Base-by-base conservation (phyloP, 129 eudicot genomes). In the Centella asiatica region DNA sequence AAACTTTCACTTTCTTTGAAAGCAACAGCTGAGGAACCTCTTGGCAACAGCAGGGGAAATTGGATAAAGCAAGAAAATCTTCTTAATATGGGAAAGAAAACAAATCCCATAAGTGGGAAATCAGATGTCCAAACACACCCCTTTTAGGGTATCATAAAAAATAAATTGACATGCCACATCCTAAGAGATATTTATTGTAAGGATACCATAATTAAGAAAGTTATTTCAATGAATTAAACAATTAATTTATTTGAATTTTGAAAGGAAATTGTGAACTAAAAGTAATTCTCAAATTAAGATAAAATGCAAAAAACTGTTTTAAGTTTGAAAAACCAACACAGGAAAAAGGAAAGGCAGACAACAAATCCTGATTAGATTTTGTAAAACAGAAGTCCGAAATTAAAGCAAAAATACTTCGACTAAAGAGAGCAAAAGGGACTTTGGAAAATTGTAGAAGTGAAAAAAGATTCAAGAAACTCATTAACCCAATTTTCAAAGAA, bases 1-100 rank as follows among this genome's bases (percentile, higher is more conserved):
- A 84, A 84, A 79, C 69, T 75, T 74, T 66, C 76, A 75, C 77
- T 73, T 76, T 73, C 72, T 37, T 39, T 81, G 96, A 84, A 88
- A 88, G 89, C 83, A 77, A 88, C 89, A 69, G 72, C 70, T 78
- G 79, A 77, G 74, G 78, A 74, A 72, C 70, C 77, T 76, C n/a
- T 76, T 25, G 73, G 84, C 77, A 72, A 75, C 42, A 57, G 44
- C 47, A 13, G 44, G 37, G 62, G 65, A 59, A 68, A 60, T 37
- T 63, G 69, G 78, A 57, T 60, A 47, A 61, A 64, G 44, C 31
- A 75, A 42, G 31, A 44, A 67, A 63, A 11, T 25, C 40, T 67
- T 47, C 70, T 68, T 51, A 56, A 75, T 44, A 61, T 36, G 68
- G 76, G 65, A 53, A 78, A 39, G 63, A 46, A 64, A 69, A 73